A percentile compares a stretch with the other conserved stretches of the same genome.
These are phyloP conservation scores for Rhizopogon salebrosus DNA, from an alignment of 768 basidiomycete species.

Conservation along the genomic window DNA sequence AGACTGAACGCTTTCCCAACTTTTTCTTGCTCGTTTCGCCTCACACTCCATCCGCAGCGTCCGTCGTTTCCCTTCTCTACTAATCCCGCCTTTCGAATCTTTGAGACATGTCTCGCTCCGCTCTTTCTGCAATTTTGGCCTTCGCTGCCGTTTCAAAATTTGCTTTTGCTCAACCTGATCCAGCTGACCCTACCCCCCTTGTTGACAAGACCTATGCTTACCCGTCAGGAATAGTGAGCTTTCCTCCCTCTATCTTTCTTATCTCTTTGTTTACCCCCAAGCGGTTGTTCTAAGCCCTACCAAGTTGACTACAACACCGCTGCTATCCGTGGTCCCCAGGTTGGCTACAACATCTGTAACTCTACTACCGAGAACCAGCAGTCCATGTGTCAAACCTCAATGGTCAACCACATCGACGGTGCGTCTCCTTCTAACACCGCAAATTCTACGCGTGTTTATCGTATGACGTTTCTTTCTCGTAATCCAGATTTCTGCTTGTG, in stretches of 20 bases:
- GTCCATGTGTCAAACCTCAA: constrained; percentile 66
- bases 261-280: neutral
- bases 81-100: neutral
- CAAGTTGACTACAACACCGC: constrained; percentile 39
- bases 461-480: constrained; percentile 20
- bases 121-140: constrained; percentile 37
- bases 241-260: neutral
- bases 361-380: constrained; percentile 56
- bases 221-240: constrained; percentile 37
- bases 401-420: constrained; percentile 52
- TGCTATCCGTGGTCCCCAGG: constrained; percentile 51
- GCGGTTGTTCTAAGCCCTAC: constrained; percentile 36
- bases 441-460: neutral
- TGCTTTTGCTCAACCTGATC: constrained; percentile 27
- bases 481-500: constrained; percentile 68
- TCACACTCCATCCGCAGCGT: neutral
- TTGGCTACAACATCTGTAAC: constrained; percentile 66
- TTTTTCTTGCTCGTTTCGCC: constrained; percentile 1
- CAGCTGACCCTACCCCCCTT: constrained; percentile 45
- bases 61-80: neutral
- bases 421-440: neutral
- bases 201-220: constrained; percentile 40
- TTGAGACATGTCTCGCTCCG: constrained; percentile 42
- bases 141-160: constrained; percentile 24
- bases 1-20: neutral